Evolutionary conservation across 176 grass and related monocot species (phyloP), one percentile per base, ranked within the genome.

Genomic region (Oryza officinalis): DNA sequence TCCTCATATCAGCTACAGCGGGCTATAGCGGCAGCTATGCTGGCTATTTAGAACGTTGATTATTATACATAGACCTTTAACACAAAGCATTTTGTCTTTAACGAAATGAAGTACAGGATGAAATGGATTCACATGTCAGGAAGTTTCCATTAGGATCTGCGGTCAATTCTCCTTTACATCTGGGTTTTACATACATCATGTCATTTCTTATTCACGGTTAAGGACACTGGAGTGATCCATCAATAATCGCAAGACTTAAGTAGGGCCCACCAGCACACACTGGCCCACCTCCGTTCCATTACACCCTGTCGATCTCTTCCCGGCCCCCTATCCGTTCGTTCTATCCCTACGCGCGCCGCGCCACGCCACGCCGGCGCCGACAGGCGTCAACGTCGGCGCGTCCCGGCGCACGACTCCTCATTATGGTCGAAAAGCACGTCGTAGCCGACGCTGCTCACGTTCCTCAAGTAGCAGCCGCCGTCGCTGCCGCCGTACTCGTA

Each of bases 401-500:
- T 61, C 45, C 31, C 88, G 83, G 72, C 28, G 84, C 88, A 90
- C 43, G 88, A 86, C 60, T 79, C 74, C 60, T 91, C 86, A 13
- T 78, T 4, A 37, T 90, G 79, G 83, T 94, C 92, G 84, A 88
- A 80, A 43, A 94, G 88, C 80, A 94, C 84, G 66, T 90, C 89
- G 70, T 94, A 94, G 45, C 89, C 89, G 71, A 88, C 86, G 75
- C 87, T 90, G 81, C 78, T 94, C 2, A 94, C 92, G 83, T 92
- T 92, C 81, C 92, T 89, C 20, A 70, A 54, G 87, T 94, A 94
- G 87, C 92, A 94, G 10, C 75, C 89, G 43, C 87, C 89, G 61
- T 89, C 87, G 81, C 67, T 92, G 77, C 91, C 87, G 89, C 92
- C 91, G 71, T 95, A 98, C 71, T 40, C 91, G 84, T 93, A 98